phyloP scores from a whole-genome alignment of 805 yeast species.

The Pichia scutulata region DNA sequence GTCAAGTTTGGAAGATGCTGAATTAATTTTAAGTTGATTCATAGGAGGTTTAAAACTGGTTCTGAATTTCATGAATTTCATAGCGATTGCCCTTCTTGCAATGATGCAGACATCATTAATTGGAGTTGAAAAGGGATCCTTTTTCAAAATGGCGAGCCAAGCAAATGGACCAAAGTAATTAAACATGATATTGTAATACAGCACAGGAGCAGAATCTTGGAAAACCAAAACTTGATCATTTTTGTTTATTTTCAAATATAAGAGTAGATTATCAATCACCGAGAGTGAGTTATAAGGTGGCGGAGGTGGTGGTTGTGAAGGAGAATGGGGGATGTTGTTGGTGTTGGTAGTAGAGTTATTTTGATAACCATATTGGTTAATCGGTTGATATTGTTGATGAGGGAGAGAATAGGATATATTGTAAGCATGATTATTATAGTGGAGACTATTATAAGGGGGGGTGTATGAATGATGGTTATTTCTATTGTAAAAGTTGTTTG shows the following conservation, averaged over 20 bases:
- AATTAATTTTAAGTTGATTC: too few relatives aligned
- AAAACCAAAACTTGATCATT: slow-evolving; percentile 36
- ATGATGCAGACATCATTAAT: slow-evolving; percentile 24
- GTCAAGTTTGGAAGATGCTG: neutral
- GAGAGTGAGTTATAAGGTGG: too few relatives aligned
- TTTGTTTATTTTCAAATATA: slow-evolving; percentile 15
- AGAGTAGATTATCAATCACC: neutral
- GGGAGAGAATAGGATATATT: neutral
- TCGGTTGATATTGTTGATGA: neutral
- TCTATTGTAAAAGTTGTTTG: too few relatives aligned
- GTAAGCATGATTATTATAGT: neutral
- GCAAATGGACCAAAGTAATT: slow-evolving; percentile 45
- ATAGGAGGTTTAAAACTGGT: neutral
- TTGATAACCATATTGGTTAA: neutral
- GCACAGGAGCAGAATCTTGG: slow-evolving; percentile 34
- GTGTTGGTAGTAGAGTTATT: neutral
- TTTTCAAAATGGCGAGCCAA: slow-evolving; percentile 38
- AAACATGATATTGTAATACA: slow-evolving; percentile 26
- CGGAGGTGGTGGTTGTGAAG: too few relatives aligned
- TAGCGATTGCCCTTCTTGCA: neutral
- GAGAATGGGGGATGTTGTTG: neutral
- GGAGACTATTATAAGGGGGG: too few relatives aligned
- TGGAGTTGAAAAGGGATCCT: slow-evolving; percentile 34
- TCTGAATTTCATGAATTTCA: neutral
- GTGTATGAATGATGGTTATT: too few relatives aligned